Base-by-base conservation (phyloP, 2,329 filamentous ascomycete species). In the Fusarium caatingaense region DNA sequence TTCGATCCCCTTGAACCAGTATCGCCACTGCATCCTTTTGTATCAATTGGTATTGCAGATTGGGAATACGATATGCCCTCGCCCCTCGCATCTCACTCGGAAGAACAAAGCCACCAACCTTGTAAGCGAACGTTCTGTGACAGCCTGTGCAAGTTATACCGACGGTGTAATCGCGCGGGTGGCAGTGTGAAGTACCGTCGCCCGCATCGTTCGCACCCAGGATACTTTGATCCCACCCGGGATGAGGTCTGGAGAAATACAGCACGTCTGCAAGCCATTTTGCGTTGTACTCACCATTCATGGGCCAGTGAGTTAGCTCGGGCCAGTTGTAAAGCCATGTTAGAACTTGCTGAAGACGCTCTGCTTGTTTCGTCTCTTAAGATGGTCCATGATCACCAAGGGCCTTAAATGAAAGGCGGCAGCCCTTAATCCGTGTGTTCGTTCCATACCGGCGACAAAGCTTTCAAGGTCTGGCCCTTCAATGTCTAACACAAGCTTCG, bases 1-100 rank as follows among this genome's bases (percentile, higher is more conserved):
- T 1, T 2, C 28, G 23, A 4, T 13, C 6, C 0, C 16, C 10
- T 18, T 45, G 8, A 8, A 47, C 7, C 2, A 60, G 4, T 0
- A 60, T 4, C 18, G 2, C 41, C 1, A 60, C 1, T 5, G 20
- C 42, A 18, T 60, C 11, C 8, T 7, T 16, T 6, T 42, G 20
- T 0, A 11, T 27, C 5, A n/a, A 8, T 1, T 11, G 1, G 13
- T 60, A 60, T 15, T 42, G 21, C 1, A 59, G 16, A 11, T 8
- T 41, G 0, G 40, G 30, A 5, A 40, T 20, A 7, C 41, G 50
- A 10, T 59, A 59, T 0, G 56, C 56, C 4, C 0, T 59, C 3
- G 41, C 30, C 4, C n/a, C 20, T 7, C 21, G 40, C 4, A 56
- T 3, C 1, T 56, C 40, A 0, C 11, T 23, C 3, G 50, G 56